Evolutionary conservation across 2,329 filamentous ascomycete species (phyloP).

Genomic region (Teratosphaeria zuluensis): DNA sequence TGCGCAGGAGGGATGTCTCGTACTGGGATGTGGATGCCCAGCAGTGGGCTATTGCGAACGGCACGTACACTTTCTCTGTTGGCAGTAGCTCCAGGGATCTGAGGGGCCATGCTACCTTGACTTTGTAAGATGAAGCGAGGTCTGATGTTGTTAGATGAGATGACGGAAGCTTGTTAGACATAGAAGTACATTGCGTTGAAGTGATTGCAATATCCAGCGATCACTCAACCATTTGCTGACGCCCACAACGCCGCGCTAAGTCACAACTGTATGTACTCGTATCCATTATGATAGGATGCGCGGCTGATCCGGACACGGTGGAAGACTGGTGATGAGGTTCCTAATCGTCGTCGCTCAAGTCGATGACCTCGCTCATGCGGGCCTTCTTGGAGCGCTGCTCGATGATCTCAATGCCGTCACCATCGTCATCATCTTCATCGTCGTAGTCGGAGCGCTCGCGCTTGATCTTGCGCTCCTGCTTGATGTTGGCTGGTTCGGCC

Average conservation of each 20-base stretch:
- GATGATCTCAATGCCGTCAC: not conserved
- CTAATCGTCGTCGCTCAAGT: constrained; percentile 1
- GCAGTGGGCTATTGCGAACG: constrained; percentile 14
- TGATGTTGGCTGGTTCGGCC: not conserved
- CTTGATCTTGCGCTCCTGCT: constrained; percentile 2
- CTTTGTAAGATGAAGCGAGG: not conserved
- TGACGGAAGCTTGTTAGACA: not conserved
- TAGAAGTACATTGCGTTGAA: not conserved
- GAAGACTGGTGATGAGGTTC: not conserved
- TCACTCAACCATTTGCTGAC: not conserved
- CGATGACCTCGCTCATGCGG: not conserved
- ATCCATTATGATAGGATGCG: not conserved
- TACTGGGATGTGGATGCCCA: constrained; percentile 19
- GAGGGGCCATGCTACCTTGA: not conserved
- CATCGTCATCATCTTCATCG: not conserved
- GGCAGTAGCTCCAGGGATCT: constrained; percentile 20
- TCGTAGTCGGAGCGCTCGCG: not conserved
- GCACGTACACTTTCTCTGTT: constrained; percentile 9
- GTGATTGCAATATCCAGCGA: not conserved
- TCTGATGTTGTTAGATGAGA: not conserved
- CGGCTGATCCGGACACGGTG: not conserved
- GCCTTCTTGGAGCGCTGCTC: constrained; percentile 1
- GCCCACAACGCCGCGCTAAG: not conserved
- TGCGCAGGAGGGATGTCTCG: constrained; percentile 3
- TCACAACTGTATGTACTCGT: no score